These are phyloP conservation scores for Vaccinium macrocarpon DNA, from an alignment of 148 eudicot species.

Conservation along the genomic window DNA sequence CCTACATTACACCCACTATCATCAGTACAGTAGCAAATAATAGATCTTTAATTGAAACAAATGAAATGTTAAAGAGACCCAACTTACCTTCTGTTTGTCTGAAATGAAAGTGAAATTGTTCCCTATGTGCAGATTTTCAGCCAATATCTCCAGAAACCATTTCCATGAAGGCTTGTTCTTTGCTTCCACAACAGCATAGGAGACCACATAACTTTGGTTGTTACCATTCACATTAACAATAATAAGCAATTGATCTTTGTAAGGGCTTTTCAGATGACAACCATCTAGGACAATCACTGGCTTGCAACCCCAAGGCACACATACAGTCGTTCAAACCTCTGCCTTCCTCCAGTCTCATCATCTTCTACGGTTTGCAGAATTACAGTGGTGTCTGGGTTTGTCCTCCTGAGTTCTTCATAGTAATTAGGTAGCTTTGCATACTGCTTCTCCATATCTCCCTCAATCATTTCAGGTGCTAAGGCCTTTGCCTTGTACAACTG, in stretches of 20 bases:
- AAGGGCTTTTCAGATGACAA: not conserved
- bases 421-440: not conserved
- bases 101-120: too few relatives aligned
- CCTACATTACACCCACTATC: too few relatives aligned
- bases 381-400: not conserved
- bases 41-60: too few relatives aligned
- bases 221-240: not conserved
- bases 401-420: not conserved
- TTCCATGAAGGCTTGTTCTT: too few relatives aligned
- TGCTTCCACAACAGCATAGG: not conserved
- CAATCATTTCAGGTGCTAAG: not conserved
- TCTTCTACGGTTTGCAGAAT: too few relatives aligned
- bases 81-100: too few relatives aligned
- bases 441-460: not conserved
- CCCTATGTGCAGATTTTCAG: too few relatives aligned
- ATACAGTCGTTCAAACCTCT: not conserved
- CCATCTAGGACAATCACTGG: not conserved
- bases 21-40: too few relatives aligned
- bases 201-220: not conserved
- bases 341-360: not conserved
- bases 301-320: not conserved
- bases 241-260: not conserved
- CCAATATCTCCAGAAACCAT: too few relatives aligned
- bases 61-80: too few relatives aligned
- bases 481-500: not conserved